Evolutionary conservation across 1,284 basidiomycete species (phyloP), one percentile per base, ranked within the genome.

Genomic region (Abortiporus biennis): DNA sequence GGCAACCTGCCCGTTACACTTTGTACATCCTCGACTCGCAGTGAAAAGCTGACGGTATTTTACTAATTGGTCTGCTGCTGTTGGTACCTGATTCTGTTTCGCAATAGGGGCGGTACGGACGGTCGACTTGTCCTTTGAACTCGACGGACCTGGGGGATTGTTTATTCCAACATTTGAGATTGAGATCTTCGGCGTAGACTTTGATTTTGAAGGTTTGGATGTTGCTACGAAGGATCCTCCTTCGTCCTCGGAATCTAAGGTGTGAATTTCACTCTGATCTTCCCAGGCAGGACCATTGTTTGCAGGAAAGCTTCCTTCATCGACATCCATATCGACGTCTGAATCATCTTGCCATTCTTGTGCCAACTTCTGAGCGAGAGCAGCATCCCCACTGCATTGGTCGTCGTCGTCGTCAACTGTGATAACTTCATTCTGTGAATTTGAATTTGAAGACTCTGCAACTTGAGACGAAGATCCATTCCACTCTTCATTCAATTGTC

Each of bases 301-400:
- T 22, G 36, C 36, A 38, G 15, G 39, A 44, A 11, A 27, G 12
- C 19, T 15, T n/a, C 32, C 9, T 37, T 24, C 36, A 21, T 44
- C 24, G n/a, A 30, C 19, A 4, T 40, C 40, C 36, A 34, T 21
- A 20, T 27, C 44, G 17, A 25, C 48, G 17, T 57, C 55, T 21
- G 15, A 21, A 17, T 53, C 50, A 11, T 49, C 56, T 58, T 53
- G 50, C 57, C 60, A 71, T 56, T 72, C 61, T 24, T 54, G 53
- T 6, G 67, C 66, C 13, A 72, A 57, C 23, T 59, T 57, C 50
- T 59, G 61, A 4, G 68, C 70, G 36, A 72, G 35, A 4, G 59
- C 59, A 31, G 61, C 63, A 44, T 68, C 67, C 37, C 60, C 58
- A n/a, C n/a, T n/a, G n/a, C n/a, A n/a, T n/a, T n/a, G n/a, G 32